Evolutionary conservation across 2,329 filamentous ascomycete genomes (phyloP).

Genomic region (Penicillium griseofulvum): DNA sequence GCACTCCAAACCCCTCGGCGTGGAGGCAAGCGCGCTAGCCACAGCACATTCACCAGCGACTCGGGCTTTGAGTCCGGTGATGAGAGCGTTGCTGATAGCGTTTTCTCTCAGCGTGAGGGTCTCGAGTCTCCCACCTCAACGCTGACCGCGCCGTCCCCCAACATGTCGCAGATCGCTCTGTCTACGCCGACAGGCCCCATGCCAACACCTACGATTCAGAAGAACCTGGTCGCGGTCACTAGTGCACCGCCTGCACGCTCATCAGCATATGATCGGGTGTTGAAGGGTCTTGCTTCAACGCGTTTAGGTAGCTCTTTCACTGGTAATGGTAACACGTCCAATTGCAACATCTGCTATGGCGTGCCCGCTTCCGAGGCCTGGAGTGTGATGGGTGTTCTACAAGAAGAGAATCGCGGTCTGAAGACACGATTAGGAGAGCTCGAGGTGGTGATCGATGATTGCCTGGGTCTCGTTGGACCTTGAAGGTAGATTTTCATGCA

Average conservation of each 20-base stretch:
- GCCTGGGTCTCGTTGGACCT: constrained; percentile 52
- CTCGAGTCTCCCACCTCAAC: constrained; percentile 37
- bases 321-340: constrained; percentile 28
- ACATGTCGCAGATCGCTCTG: constrained; percentile 34
- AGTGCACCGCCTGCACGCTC: constrained; percentile 24
- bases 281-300: constrained; percentile 41
- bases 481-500: constrained; percentile 11
- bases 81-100: constrained; percentile 51
- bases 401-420: constrained; percentile 55
- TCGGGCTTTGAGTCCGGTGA: constrained; percentile 61
- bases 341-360: constrained; percentile 44
- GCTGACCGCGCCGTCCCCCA: constrained; percentile 36
- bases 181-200: constrained; percentile 31
- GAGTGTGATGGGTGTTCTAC: constrained; percentile 52
- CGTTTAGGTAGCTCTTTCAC: constrained; percentile 32
- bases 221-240: constrained; percentile 27
- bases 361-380: constrained; percentile 50
- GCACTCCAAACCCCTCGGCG: constrained; percentile 36
- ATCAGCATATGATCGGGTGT: constrained; percentile 45
- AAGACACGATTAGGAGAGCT: constrained; percentile 54
- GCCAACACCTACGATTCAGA: constrained; percentile 32
- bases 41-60: constrained; percentile 48
- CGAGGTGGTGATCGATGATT: constrained; percentile 56
- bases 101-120: constrained; percentile 45
- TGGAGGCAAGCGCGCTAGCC: constrained; percentile 39